These are phyloP conservation scores for Penicillium tannophilum DNA, from an alignment of 495 filamentous ascomycete genomes.

Conservation along the genomic window DNA sequence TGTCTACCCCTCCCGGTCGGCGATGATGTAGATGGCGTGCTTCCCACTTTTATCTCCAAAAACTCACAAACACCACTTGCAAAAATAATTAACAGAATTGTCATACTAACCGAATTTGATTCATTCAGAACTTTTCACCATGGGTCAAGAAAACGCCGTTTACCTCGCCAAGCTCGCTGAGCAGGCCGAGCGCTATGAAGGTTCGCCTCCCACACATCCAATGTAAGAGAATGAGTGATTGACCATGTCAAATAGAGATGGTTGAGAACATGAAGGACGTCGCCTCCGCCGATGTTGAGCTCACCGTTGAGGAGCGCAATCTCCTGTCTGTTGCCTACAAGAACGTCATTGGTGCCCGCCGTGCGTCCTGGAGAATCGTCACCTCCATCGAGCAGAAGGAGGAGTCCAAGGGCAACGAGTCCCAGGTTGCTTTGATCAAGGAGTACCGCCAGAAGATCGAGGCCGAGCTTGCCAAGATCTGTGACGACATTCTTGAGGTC, in stretches of 20 bases:
- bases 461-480: slow-evolving; percentile 97
- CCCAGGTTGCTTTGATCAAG: slow-evolving; percentile 93
- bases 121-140: slow-evolving; percentile 57
- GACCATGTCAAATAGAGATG: slow-evolving; percentile 71
- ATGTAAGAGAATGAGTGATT: not conserved
- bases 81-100: not conserved
- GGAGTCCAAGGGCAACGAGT: slow-evolving; percentile 98
- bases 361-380: slow-evolving; percentile 99
- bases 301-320: slow-evolving; percentile 98
- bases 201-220: slow-evolving; percentile 56
- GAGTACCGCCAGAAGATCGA: slow-evolving; percentile 99
- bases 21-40: slow-evolving; percentile 35
- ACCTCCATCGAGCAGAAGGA: slow-evolving; percentile 99
- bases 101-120: slow-evolving; percentile 16
- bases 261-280: slow-evolving; percentile 99
- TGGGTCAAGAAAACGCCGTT: slow-evolving; percentile 99
- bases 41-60: slow-evolving; percentile 16
- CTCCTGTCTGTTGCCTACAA: slow-evolving; percentile 99
- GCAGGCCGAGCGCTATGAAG: slow-evolving; percentile 99
- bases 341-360: slow-evolving; percentile 98
- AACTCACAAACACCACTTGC: not conserved
- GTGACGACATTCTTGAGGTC: slow-evolving; percentile 97
- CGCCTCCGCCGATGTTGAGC: slow-evolving; percentile 91
- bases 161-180: slow-evolving; percentile 99
- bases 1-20: slow-evolving; percentile 34